Evolutionary conservation across 1,284 basidiomycete genomes (phyloP), one percentile per base, ranked within the genome.

Genomic region (Blastosporella zonata): DNA sequence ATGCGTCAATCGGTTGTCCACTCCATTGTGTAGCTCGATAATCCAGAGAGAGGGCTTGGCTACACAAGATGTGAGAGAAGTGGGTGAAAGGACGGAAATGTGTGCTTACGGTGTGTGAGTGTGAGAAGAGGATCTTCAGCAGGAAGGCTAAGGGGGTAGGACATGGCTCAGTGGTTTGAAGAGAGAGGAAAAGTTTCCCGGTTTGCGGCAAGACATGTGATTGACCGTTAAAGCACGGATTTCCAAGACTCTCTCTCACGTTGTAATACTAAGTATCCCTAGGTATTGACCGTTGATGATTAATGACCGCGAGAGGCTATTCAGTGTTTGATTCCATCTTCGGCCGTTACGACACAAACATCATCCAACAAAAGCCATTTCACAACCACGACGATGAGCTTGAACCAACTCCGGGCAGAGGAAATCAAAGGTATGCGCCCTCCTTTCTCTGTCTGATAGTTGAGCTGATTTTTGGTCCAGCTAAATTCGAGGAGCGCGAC

Each of bases 21-120:
- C 71, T 15, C 84, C 86, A 59, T 88, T 86, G 61, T 88, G 87
- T 52, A 91, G 63, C 62, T 91, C 88, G 48, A 91, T 78, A 38
- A 88, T 70, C 88, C 87, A 91, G 18, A 86, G 55, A 6, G 69
- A 67, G 3, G 75, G 62, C 52, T 80, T 78, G 10, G 86, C 87
- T 88, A 22, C 12, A 33, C 23, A 2, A 13, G 2, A 17, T 9
- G 33, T 38, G 23, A 27, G 21, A 34, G 40, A 39, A 35, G 33
- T 37, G 28, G 15, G 22, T n/a, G 21, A 20, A 43, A 23, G 27
- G 22, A 39, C 10, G 22, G 12, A n/a, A 12, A 15, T 23, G 17
- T 49, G 25, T 18, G 67, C 83, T 28, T 62, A 87, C 84, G 82
- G 54, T 79, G 78, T 5, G 80, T 83, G 22, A 87, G 55, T n/a